Conservation (phyloP, 1,284 basidiomycete genomes). For the Fomitopsis schrenkii region DNA sequence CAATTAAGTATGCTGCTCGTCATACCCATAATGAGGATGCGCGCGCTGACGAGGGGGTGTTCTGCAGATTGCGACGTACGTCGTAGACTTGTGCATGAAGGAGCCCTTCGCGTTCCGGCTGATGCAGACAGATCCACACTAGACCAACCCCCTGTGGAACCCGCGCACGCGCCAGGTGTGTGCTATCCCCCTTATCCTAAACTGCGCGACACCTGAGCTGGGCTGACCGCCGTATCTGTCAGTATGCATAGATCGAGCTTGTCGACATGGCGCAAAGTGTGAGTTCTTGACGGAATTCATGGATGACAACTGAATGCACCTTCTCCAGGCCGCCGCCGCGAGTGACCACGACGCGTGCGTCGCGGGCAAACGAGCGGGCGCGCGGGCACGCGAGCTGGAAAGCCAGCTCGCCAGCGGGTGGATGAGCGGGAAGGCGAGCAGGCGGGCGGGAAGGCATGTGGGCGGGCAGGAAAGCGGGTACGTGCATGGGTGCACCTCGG, state of each 20-base stretch:
- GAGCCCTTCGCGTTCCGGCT: slow-evolving; percentile 90
- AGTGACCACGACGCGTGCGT: slow-evolving; percentile 72
- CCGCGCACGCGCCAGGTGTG: slow-evolving; percentile 46
- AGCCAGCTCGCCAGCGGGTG: too few species aligned
- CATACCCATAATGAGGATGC: not conserved
- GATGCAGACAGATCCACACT: slow-evolving; percentile 99
- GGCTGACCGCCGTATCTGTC: not conserved
- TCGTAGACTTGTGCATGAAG: slow-evolving; percentile 84
- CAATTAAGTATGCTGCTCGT: slow-evolving; percentile 59
- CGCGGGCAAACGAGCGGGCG: slow-evolving; percentile 17
- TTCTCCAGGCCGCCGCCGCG: slow-evolving; percentile 76
- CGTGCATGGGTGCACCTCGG: too few species aligned
- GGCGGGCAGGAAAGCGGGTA: too few species aligned
- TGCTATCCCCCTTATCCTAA: not conserved
- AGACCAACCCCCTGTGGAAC: slow-evolving; percentile 96
- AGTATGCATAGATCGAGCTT: slow-evolving; percentile 62
- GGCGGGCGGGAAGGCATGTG: too few species aligned
- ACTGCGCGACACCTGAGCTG: not conserved
- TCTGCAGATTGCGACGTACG: slow-evolving; percentile 73
- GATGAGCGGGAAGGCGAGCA: too few species aligned
- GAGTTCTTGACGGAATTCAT: slow-evolving; percentile 87
- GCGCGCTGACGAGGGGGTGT: not conserved
- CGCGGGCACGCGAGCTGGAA: too few species aligned
- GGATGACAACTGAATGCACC: slow-evolving; percentile 72
- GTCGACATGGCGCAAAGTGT: slow-evolving; percentile 94